Base-by-base conservation (phyloP, 106 monocot species). In the Dendrobium chrysotoxum region DNA sequence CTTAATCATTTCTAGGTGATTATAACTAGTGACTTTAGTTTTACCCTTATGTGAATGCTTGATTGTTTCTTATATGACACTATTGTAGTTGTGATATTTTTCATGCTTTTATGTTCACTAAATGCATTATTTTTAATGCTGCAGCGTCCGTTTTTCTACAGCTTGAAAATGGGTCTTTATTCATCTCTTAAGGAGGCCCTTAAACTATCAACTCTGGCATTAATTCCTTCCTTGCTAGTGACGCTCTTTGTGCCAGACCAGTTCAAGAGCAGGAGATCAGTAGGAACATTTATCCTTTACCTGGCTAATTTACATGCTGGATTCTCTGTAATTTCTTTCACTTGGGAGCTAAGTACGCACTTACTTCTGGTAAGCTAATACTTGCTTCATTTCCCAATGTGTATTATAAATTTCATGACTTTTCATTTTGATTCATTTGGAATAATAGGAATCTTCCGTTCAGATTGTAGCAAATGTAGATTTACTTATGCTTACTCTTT, bases 111-210 rank as follows among this genome's bases (percentile, higher is more conserved):
- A n/a, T 75, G 11, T 16, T 76, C 47, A 47, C 25, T 50, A 47
- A 13, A 28, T 26, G 26, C 4, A n/a, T 46, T 13, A 41, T 79
- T 18, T 83, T 83, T 79, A 42, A 57, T 38, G 16, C 58, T 91
- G 83, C 93, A 99, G 99, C 89, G 99, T 53, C 99, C 95, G 28
- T 83, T 93, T 45, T 95, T 95, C 84, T 95, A 93, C 87, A 87
- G 95, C 80, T 95, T 99, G 75, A 95, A 99, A 85, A 93, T 88
- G 79, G 93, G 91, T 28, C 78, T 95, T 80, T 78, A 50, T 20
- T 83, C 84, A 68, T 93, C 92, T 76, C 40, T 87, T 47, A 84
- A 75, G 26, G 84, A 85, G 83, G 90, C 95, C 53, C 41, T 95
- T 39, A 91, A 89, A 85, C 79, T 99, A 72, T 93, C 89, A 75